Conservation (phyloP, 1,139 yeast species). For the Hyphopichia buzzinii region DNA sequence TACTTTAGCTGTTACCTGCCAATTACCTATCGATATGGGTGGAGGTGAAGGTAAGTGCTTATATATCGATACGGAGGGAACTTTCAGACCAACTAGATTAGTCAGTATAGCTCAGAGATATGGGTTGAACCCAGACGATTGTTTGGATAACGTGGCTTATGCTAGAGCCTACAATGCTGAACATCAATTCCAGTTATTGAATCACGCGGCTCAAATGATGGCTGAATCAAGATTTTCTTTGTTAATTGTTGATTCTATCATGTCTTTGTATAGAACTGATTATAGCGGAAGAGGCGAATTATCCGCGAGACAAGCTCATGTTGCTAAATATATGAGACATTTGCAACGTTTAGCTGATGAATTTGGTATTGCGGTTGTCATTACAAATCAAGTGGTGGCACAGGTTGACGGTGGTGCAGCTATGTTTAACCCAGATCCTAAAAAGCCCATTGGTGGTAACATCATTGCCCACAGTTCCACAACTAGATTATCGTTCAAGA, state of each 20-base stretch:
- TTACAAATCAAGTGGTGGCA: constrained; percentile 97
- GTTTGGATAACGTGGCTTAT: constrained; percentile 93
- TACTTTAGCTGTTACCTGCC: constrained; percentile 95
- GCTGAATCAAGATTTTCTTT: constrained; percentile 80
- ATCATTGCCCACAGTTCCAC: constrained; percentile 97
- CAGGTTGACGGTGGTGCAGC: constrained; percentile 91
- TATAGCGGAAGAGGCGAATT: constrained; percentile 95
- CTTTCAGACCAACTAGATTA: constrained; percentile 88
- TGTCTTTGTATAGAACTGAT: constrained; percentile 95
- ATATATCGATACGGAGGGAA: constrained; percentile 95
- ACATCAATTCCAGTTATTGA: constrained; percentile 83
- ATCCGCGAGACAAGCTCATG: constrained; percentile 91
- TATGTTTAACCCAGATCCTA: constrained; percentile 94
- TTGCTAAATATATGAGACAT: constrained; percentile 89
- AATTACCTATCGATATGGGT: constrained; percentile 94
- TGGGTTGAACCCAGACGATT: constrained; percentile 92
- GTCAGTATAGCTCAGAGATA: constrained; percentile 89
- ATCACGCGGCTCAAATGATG: constrained; percentile 96
- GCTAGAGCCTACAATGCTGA: constrained; percentile 98
- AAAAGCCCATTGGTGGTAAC: constrained; percentile 98
- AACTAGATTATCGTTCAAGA: constrained; percentile 82
- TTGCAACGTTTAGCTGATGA: constrained; percentile 94
- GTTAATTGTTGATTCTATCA: constrained; percentile 89
- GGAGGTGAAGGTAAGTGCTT: constrained; percentile 99
- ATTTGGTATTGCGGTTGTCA: constrained; percentile 97